Conservation (phyloP, 345 rosid species). For the Salix brachista region DNA sequence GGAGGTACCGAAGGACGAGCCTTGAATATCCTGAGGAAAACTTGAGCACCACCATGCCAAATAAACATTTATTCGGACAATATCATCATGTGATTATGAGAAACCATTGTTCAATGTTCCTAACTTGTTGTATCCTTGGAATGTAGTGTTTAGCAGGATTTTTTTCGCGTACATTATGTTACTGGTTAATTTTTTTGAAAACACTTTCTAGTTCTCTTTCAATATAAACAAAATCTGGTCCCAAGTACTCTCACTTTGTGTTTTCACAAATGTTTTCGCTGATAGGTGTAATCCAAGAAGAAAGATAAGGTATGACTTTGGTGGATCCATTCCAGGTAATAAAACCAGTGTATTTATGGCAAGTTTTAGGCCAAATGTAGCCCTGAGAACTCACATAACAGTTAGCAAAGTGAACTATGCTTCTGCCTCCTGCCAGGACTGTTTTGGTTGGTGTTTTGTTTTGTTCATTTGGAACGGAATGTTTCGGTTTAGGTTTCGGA, state of each 20-base stretch:
- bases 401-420: too few relatives aligned
- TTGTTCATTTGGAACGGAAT: too few relatives aligned
- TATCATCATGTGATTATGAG: background rate
- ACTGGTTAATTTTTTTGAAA: background rate
- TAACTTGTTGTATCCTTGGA: background rate
- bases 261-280: background rate
- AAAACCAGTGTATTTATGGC: background rate
- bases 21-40: conserved; percentile 15
- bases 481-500: too few relatives aligned
- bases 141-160: background rate
- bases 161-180: background rate
- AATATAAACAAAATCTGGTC: background rate
- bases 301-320: background rate
- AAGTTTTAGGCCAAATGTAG: background rate
- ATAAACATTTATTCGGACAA: background rate
- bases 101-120: background rate
- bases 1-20: conserved; percentile 33
- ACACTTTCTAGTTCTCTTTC: background rate
- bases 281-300: background rate
- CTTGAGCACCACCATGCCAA: background rate
- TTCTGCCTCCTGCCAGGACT: too few relatives aligned
- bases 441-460: too few relatives aligned
- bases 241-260: background rate
- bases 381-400: background rate
- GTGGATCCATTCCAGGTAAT: background rate